These are phyloP conservation scores for Cylindrotheca fusiformis DNA, from an alignment of 108 stramenopile species.

Conservation along the genomic window DNA sequence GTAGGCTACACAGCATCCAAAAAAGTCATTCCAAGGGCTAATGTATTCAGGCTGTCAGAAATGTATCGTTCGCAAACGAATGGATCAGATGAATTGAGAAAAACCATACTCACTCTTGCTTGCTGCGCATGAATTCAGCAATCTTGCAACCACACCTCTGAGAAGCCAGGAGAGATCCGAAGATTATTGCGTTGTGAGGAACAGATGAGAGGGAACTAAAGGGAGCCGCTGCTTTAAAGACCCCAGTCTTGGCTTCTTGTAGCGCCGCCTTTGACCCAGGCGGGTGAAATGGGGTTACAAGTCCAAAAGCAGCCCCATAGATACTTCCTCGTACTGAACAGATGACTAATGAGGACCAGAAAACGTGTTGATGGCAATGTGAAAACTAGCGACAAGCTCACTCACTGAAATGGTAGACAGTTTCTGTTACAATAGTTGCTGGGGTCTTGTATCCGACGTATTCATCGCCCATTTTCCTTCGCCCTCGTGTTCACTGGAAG, in stretches of 20 bases:
- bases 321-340: slow-evolving; percentile 16
- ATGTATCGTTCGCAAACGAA: too few species aligned
- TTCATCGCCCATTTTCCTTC: slow-evolving; percentile 26
- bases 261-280: slow-evolving; percentile 25
- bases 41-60: too few species aligned
- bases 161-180: slow-evolving; percentile 35
- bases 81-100: background rate
- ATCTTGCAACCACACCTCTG: slow-evolving; percentile 40
- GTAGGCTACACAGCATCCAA: slow-evolving; percentile 41
- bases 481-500: too few species aligned
- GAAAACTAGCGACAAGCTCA: background rate
- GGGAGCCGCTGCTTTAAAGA: slow-evolving; percentile 35
- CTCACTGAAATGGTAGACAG: slow-evolving; percentile 29
- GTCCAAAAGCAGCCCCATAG: slow-evolving; percentile 38
- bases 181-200: slow-evolving; percentile 35
- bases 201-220: slow-evolving; percentile 34
- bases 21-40: slow-evolving; percentile 30
- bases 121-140: slow-evolving; percentile 30
- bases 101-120: slow-evolving; percentile 23
- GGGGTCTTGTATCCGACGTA: slow-evolving; percentile 36
- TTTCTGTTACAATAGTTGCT: slow-evolving; percentile 33
- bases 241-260: slow-evolving; percentile 28
- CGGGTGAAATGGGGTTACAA: slow-evolving; percentile 37
- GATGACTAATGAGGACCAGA: background rate
- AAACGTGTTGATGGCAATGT: background rate